These are phyloP conservation scores for Wakefieldia striispora DNA, from an alignment of 768 basidiomycete species.

Conservation along the genomic window DNA sequence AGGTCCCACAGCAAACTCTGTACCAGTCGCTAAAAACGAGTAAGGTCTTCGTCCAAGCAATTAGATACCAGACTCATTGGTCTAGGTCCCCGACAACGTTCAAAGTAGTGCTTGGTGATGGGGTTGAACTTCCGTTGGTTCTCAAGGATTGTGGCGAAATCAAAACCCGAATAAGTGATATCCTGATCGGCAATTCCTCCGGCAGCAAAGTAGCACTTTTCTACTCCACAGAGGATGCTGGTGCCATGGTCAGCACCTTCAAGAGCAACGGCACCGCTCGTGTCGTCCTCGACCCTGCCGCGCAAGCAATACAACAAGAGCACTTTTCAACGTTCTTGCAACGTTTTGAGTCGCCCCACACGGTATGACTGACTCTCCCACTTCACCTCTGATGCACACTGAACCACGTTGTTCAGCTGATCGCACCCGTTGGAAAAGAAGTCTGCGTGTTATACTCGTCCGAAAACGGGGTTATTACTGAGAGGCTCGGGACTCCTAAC, in stretches of 20 bases:
- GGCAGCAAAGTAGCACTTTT: conserved; percentile 59
- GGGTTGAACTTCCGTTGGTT: conserved; percentile 48
- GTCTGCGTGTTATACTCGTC: conserved; percentile 62
- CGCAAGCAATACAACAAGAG: conserved; percentile 40
- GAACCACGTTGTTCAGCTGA: conserved; percentile 43
- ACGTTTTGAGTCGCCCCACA: conserved; percentile 50
- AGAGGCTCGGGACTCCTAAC: conserved; percentile 49
- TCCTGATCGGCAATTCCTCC: conserved; percentile 33
- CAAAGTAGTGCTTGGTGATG: conserved; percentile 48
- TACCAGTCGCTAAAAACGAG: conserved; percentile 10
- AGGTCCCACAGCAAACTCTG: conserved; percentile 11
- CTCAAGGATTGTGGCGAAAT: conserved; percentile 41
- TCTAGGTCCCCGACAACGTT: conserved; percentile 35
- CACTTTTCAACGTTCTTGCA: conserved; percentile 49
- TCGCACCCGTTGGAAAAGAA: conserved; percentile 49
- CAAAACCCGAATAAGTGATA: conserved; percentile 36
- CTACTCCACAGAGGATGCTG: conserved; percentile 47
- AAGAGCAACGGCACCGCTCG: conserved; percentile 50
- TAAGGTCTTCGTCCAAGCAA: conserved; percentile 11
- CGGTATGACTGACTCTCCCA: conserved; percentile 39
- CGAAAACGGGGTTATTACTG: conserved; percentile 41
- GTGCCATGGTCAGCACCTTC: conserved; percentile 51
- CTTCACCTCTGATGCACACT: background rate
- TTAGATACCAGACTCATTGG: conserved; percentile 3
- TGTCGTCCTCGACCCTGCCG: conserved; percentile 39